Conservation (phyloP, 108 stramenopile genomes). For the Cyclotella kingstonii region DNA sequence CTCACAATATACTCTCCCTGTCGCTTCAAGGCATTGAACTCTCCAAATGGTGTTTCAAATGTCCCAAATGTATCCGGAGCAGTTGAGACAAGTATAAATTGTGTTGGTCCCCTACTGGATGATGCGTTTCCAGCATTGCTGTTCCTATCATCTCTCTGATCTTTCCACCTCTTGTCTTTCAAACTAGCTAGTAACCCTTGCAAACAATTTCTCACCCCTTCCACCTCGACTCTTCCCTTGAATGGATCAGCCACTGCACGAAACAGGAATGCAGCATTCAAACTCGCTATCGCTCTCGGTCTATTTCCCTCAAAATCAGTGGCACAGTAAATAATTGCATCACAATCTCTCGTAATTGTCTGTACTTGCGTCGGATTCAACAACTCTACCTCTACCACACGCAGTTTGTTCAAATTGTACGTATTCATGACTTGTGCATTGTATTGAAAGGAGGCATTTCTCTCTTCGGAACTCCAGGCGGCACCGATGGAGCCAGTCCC, state of each 20-base stretch:
- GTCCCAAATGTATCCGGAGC: conserved; percentile 62
- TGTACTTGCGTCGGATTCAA: conserved; percentile 74
- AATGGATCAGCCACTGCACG: conserved; percentile 70
- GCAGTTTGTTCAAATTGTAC: conserved; percentile 76
- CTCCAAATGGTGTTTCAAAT: conserved; percentile 82
- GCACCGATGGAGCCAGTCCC: conserved; percentile 65
- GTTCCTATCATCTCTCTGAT: neutral
- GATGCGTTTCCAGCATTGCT: neutral
- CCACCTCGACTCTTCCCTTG: conserved; percentile 84
- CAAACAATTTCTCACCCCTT: conserved; percentile 76
- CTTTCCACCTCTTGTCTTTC: conserved; percentile 38
- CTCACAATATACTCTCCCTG: conserved; percentile 59
- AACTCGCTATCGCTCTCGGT: conserved; percentile 63
- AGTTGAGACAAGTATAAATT: conserved; percentile 68
- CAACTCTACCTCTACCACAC: conserved; percentile 77
- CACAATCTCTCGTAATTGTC: conserved; percentile 69
- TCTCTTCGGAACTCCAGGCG: conserved; percentile 60
- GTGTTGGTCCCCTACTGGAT: conserved; percentile 42
- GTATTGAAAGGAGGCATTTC: conserved; percentile 65
- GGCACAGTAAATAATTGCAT: conserved; percentile 79
- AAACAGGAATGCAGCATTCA: conserved; percentile 79
- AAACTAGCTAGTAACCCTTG: conserved; percentile 41
- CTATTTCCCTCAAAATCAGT: conserved; percentile 81
- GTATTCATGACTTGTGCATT: conserved; percentile 57
- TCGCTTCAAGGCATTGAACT: conserved; percentile 73